These are phyloP conservation scores for Typha latifolia DNA, from an alignment of 176 grass and related monocot genomes.

Conservation along the genomic window DNA sequence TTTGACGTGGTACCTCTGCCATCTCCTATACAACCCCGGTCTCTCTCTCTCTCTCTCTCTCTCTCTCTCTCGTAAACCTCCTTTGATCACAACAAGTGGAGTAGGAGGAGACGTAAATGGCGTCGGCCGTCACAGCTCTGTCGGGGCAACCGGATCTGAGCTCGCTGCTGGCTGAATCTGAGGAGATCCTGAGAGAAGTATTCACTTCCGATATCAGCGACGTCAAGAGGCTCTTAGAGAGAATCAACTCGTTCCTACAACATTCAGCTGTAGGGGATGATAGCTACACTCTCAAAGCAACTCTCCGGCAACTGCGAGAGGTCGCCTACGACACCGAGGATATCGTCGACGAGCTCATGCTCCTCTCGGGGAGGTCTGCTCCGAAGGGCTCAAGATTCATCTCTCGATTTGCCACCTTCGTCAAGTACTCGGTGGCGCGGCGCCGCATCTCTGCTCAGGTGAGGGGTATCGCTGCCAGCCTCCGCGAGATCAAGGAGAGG, in stretches of 20 bases:
- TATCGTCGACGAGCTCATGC: background rate
- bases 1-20: too few relatives aligned
- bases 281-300: background rate
- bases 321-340: constrained; percentile 14
- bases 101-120: background rate
- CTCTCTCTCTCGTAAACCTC: too few relatives aligned
- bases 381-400: background rate
- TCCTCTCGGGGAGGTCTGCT: background rate
- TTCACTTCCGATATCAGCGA: background rate
- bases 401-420: background rate
- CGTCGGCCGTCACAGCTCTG: background rate
- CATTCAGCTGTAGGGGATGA: background rate
- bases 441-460: background rate
- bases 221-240: background rate
- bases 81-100: background rate
- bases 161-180: background rate
- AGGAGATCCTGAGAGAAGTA: background rate
- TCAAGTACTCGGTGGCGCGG: background rate
- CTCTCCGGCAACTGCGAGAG: background rate
- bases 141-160: background rate
- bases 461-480: background rate
- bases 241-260: background rate
- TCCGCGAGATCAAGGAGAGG: background rate
- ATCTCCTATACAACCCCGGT: too few relatives aligned
- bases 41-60: too few relatives aligned